Conservation (phyloP, 306 rosid genomes). For the Echinosophora koreensis region DNA sequence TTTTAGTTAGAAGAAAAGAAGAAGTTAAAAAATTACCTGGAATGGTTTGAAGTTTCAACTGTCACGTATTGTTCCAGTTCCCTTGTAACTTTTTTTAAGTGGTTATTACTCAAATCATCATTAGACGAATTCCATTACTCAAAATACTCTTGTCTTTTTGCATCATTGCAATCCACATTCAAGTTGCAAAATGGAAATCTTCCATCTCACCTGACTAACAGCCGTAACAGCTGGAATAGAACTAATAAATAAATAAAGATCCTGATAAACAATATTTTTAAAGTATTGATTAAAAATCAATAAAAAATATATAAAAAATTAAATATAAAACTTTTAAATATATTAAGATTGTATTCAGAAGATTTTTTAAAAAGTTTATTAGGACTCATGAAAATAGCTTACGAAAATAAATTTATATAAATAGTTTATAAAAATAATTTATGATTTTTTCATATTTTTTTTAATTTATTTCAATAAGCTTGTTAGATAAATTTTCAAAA, state of each 20-base stretch:
- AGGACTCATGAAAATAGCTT: too few species aligned
- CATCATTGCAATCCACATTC: slow-evolving; percentile 22
- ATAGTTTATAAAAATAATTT: too few species aligned
- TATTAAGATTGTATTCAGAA: too few species aligned
- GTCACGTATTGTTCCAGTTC: background rate
- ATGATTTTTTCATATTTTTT: too few species aligned
- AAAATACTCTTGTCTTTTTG: slow-evolving; percentile 3
- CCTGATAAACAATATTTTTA: too few species aligned
- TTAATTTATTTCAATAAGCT: too few species aligned
- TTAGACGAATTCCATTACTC: background rate
- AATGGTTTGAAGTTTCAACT: slow-evolving; percentile 18
- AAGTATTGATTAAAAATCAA: too few species aligned
- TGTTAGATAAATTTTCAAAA: too few species aligned
- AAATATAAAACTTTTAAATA: too few species aligned
- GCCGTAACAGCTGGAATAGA: slow-evolving; percentile 29
- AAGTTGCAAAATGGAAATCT: background rate
- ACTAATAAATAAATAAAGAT: background rate
- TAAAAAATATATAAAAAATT: too few species aligned
- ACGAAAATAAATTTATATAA: too few species aligned
- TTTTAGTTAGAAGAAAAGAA: background rate
- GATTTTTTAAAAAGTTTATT: too few species aligned
- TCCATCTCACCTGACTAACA: slow-evolving; percentile 23
- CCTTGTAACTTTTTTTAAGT: background rate
- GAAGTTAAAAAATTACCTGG: background rate
- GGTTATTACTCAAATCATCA: slow-evolving; percentile 13